phyloP scores from a whole-genome alignment of 257 asterid genomes.

The Mentha longifolia region DNA sequence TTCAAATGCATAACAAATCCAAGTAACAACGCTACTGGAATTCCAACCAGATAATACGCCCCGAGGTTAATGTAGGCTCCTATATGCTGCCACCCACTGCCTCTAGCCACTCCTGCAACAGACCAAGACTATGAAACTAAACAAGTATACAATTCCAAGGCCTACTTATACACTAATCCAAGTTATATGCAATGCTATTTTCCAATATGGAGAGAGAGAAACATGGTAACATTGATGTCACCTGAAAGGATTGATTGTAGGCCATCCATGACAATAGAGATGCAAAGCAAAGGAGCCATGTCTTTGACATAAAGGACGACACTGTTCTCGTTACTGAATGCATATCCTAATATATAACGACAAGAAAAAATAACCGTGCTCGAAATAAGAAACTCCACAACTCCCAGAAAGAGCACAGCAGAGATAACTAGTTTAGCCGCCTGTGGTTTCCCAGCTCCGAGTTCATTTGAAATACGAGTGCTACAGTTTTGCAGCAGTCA shows the following conservation, averaged over 20 bases:
- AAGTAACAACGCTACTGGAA: conserved; percentile 44
- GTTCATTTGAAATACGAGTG: conserved; percentile 70
- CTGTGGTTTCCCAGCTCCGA: conserved; percentile 71
- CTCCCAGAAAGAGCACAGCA: conserved; percentile 43
- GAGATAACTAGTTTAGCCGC: conserved; percentile 51
- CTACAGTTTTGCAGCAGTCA: conserved; percentile 32
- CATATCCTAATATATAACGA: conserved; percentile 56
- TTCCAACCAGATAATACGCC: conserved; percentile 50
- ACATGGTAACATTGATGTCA: no score
- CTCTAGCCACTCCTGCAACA: conserved; percentile 52
- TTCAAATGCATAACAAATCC: conserved; percentile 48
- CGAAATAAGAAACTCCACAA: conserved; percentile 49
- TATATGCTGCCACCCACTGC: conserved; percentile 56
- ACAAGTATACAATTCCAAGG: no score
- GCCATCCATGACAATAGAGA: conserved; percentile 58
- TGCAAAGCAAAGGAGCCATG: conserved; percentile 59
- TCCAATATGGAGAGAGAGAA: neutral
- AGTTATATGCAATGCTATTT: neutral
- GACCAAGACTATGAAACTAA: neutral
- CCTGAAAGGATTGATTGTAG: conserved; percentile 58
- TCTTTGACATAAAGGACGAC: conserved; percentile 52
- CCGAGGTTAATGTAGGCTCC: conserved; percentile 57
- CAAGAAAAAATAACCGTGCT: conserved; percentile 42
- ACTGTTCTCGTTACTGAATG: conserved; percentile 55
- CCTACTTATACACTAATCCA: neutral